These are phyloP conservation scores for Elsinoe necatrix DNA, from an alignment of 2,329 filamentous ascomycete genomes.

Conservation along the genomic window DNA sequence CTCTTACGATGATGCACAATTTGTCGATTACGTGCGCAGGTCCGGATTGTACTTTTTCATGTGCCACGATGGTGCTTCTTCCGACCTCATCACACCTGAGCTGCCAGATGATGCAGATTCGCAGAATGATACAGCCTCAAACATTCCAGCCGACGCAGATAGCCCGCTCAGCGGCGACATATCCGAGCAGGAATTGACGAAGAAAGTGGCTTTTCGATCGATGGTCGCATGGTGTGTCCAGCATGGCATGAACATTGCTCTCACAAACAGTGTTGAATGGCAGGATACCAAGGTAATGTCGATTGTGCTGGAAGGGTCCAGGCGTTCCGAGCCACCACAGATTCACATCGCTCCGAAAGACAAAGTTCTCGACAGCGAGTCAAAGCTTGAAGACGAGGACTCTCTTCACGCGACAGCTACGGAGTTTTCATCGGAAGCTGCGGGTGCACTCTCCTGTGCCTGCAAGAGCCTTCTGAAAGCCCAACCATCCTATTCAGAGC, in stretches of 20 bases:
- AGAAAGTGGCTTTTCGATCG: constrained; percentile 30
- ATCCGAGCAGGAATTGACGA: constrained; percentile 13
- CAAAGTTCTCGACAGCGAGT: neutral
- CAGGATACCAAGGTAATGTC: constrained; percentile 54
- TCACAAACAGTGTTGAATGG: constrained; percentile 57
- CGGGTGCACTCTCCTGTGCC: neutral
- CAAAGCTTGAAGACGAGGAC: too few species aligned
- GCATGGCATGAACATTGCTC: constrained; percentile 51
- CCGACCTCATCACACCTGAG: neutral
- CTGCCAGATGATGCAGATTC: neutral
- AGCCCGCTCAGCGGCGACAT: neutral
- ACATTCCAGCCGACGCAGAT: neutral
- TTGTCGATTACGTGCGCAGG: constrained; percentile 46
- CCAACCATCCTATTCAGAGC: neutral
- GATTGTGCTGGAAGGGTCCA: constrained; percentile 37
- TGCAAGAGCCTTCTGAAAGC: neutral
- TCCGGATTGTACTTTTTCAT: constrained; percentile 59
- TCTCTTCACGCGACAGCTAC: neutral
- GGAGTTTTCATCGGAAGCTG: neutral
- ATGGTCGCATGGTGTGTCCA: constrained; percentile 50
- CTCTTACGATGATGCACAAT: constrained; percentile 31
- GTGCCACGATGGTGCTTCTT: constrained; percentile 52
- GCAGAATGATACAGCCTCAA: neutral
- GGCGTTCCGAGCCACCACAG: constrained; percentile 15
- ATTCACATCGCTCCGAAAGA: neutral